These are phyloP conservation scores for Tulasnella sp. DNA, from an alignment of 768 basidiomycete genomes.

Conservation along the genomic window DNA sequence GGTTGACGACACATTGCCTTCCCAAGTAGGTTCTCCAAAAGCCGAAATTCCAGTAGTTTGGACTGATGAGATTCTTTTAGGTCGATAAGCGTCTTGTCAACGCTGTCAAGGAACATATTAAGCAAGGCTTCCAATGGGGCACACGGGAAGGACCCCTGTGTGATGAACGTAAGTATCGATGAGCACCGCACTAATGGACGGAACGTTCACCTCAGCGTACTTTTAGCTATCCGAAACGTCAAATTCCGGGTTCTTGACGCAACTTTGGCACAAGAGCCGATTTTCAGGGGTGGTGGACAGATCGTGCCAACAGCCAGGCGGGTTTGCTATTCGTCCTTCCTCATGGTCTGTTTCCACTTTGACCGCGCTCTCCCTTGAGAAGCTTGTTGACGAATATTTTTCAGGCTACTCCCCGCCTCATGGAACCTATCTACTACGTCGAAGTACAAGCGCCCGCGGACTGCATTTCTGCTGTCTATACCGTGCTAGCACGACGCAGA, in stretches of 20 bases:
- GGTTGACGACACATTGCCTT: slow-evolving; percentile 93
- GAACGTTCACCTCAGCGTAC: background rate
- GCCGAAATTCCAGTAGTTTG: background rate
- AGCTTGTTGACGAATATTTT: slow-evolving; percentile 3
- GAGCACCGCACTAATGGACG: slow-evolving; percentile 1
- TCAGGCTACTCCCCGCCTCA: slow-evolving; percentile 88
- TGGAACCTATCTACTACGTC: slow-evolving; percentile 98
- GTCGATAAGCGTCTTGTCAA: slow-evolving; percentile 90
- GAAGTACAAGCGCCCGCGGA: slow-evolving; percentile 99
- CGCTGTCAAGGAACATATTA: slow-evolving; percentile 90
- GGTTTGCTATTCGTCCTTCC: slow-evolving; percentile 97
- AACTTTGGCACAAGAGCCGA: slow-evolving; percentile 87
- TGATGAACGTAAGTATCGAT: slow-evolving; percentile 82
- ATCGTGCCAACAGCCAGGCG: slow-evolving; percentile 98
- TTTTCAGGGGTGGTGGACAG: slow-evolving; percentile 96
- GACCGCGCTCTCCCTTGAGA: slow-evolving; percentile 7
- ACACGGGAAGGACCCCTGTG: slow-evolving; percentile 95
- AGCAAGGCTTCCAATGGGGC: slow-evolving; percentile 99
- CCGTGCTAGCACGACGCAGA: slow-evolving; percentile 93
- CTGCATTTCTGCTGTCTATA: slow-evolving; percentile 97
- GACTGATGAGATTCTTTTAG: slow-evolving; percentile 40
- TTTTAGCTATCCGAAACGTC: slow-evolving; percentile 91
- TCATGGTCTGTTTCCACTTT: slow-evolving; percentile 62
- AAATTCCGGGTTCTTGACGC: slow-evolving; percentile 96
- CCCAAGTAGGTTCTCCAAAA: slow-evolving; percentile 56